Conservation (phyloP, 192 early-diverging fungal species). For the Gigaspora rosea region DNA sequence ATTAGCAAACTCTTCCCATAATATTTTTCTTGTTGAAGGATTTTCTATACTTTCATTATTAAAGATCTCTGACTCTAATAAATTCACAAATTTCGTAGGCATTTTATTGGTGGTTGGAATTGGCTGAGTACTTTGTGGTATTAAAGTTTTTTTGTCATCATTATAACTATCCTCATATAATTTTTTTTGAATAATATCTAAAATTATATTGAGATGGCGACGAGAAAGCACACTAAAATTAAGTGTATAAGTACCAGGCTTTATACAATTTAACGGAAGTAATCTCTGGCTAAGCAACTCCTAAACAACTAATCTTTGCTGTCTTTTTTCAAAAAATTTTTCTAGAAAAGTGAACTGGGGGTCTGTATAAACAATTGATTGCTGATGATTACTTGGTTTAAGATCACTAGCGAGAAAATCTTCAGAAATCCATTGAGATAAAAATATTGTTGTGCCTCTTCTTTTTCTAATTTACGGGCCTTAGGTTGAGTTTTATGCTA, state of each 20-base stretch:
- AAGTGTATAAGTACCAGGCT: not conserved
- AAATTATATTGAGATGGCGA: not conserved
- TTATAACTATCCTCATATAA: not conserved
- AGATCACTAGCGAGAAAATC: constrained; percentile 1
- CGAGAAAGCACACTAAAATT: not conserved
- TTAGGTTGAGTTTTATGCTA: too few relatives aligned
- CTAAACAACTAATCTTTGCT: too few relatives aligned
- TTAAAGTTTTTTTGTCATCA: constrained; percentile 3
- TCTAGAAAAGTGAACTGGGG: too few relatives aligned
- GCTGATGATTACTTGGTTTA: too few relatives aligned
- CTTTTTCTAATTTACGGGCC: not conserved
- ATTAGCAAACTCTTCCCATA: not conserved
- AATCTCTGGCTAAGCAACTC: too few relatives aligned
- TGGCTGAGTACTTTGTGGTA: constrained; percentile 1
- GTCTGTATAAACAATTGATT: too few relatives aligned
- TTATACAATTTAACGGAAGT: too few relatives aligned
- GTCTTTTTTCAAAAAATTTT: too few relatives aligned
- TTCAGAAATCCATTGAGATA: not conserved
- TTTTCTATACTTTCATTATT: not conserved
- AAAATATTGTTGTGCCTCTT: not conserved
- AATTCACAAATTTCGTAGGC: too few relatives aligned
- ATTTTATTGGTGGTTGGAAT: not conserved
- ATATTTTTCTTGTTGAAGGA: not conserved
- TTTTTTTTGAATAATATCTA: constrained; percentile 10
- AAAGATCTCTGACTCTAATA: too few relatives aligned